Conservation (phyloP, 345 rosid species). For the Mallotus nudiflorus region DNA sequence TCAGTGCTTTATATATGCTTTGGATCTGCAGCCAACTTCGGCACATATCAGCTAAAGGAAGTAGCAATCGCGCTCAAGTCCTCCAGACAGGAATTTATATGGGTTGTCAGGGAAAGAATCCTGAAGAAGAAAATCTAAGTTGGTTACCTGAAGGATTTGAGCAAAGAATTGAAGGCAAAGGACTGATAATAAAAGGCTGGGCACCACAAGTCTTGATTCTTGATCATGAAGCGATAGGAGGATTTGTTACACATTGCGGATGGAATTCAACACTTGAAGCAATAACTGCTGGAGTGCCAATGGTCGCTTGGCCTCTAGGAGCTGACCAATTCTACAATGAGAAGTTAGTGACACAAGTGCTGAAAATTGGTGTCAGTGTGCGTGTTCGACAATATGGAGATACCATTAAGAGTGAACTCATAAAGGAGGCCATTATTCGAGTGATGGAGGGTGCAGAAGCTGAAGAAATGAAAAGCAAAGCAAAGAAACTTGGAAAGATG, state of each 20-base stretch:
- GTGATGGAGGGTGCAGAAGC: conserved; percentile 19
- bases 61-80: no score
- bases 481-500: conserved; percentile 15
- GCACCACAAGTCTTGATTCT: no score
- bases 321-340: conserved; percentile 43
- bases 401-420: no score
- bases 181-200: no score
- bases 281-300: conserved; percentile 35
- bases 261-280: no score
- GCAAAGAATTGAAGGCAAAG: no score
- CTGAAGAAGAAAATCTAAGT: conserved; percentile 9
- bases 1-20: conserved; percentile 24
- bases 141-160: conserved; percentile 28
- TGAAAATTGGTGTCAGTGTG: no score
- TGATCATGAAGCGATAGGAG: no score
- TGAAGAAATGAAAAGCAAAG: conserved; percentile 14
- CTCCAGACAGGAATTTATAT: no score
- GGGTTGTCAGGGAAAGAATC: not conserved
- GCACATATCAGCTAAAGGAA: conserved; percentile 10
- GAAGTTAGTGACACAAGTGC: conserved; percentile 32
- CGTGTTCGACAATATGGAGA: no score
- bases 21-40: not conserved
- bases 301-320: no score
- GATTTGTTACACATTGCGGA: no score
- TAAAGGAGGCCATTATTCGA: conserved; percentile 32